These are phyloP conservation scores for Lithohypha guttulata DNA, from an alignment of 2,329 filamentous ascomycete species.

Conservation along the genomic window DNA sequence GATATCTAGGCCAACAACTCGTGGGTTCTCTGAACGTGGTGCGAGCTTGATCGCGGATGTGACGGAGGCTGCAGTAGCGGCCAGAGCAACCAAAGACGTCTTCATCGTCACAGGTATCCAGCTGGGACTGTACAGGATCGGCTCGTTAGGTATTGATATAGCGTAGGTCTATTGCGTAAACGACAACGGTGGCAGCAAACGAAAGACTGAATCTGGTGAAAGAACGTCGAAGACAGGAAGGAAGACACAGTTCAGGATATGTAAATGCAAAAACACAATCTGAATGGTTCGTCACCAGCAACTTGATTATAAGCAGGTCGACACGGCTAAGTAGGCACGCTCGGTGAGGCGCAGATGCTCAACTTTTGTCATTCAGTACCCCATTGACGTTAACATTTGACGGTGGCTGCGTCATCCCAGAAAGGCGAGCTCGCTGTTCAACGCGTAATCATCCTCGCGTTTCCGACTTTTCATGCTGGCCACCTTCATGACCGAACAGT, in stretches of 20 bases:
- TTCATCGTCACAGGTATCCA: slow-evolving; percentile 3
- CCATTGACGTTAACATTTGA: slow-evolving; percentile 3
- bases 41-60: slow-evolving; percentile 20
- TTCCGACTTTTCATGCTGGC: no score
- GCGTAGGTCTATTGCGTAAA: background rate
- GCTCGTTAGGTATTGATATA: background rate
- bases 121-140: background rate
- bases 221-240: background rate
- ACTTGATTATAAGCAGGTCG: background rate
- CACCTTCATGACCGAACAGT: no score
- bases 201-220: background rate
- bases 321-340: background rate
- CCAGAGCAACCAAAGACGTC: background rate
- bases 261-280: background rate
- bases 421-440: no score
- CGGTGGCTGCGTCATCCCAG: slow-evolving; percentile 1
- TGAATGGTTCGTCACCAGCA: no score
- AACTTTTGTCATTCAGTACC: background rate
- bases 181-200: background rate
- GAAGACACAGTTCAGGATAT: background rate
- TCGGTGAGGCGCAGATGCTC: slow-evolving; percentile 2
- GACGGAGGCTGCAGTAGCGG: slow-evolving; percentile 10
- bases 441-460: no score
- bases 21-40: slow-evolving; percentile 18
- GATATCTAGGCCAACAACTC: slow-evolving; percentile 17